Evolutionary conservation across 192 early-diverging fungal genomes (phyloP), one percentile per base, ranked within the genome.

Genomic region (Oehlia diaphana): DNA sequence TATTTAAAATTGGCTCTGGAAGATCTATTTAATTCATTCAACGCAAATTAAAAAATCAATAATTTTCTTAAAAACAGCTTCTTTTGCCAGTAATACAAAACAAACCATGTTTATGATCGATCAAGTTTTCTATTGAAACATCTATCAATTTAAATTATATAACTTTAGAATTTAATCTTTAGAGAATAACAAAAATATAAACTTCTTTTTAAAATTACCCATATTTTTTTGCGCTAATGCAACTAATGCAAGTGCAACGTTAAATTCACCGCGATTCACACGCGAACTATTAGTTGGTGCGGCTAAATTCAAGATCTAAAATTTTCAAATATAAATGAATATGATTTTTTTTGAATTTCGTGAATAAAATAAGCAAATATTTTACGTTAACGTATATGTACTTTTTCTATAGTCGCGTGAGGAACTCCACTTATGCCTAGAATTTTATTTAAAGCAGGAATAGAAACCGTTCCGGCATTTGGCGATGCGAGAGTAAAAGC

Each of bases 221-320:
- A 95, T 92, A 85, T 95, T 91, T 82, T 95, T 93, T 80, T 95
- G 94, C 5, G 92, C 92, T 78, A 93, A 83, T 10, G 90, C 94
- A 6, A 89, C 81, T 68, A 95, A 85, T 9, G 92, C 92, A 61
- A 95, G 81, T 7, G 91, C 90, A 70, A 91, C 84, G 65, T 92
- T 92, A 81, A 93, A 93, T 83, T 93, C 94, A 79, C 87, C 89
- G 77, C 83, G 86, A 9, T 85, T 86, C 37, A 89, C 81, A 73
- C 84, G 82, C 16, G 85, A 84, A 53, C 84, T 83, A 50, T 83
- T 87, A 13, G 85, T 81, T 50, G 88, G 81, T 10, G 84, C 83
- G 28, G 86, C 86, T 9, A 87, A 75, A 81, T 87, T 84, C 47
- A 88, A 62, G 65, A 90, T 90, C 89, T 87, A 74, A 21, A 53